These are phyloP conservation scores for Heritiera fomes DNA, from an alignment of 345 rosid genomes.

Conservation along the genomic window DNA sequence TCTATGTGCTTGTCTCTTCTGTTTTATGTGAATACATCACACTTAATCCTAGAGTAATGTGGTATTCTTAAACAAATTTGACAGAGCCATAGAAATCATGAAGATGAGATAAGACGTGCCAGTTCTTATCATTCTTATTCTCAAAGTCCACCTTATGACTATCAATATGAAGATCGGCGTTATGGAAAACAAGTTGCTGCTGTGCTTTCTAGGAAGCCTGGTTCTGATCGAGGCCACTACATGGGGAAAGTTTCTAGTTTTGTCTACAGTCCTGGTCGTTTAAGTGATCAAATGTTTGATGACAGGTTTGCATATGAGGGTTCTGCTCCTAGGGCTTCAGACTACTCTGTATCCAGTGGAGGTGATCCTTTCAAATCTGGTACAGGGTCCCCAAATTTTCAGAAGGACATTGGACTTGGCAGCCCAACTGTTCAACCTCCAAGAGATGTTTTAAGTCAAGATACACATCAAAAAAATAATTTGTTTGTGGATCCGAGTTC, in stretches of 20 bases:
- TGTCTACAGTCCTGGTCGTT: conserved; percentile 72
- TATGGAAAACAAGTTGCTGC: conserved; percentile 70
- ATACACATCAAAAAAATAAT: conserved; percentile 33
- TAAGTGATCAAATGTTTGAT: conserved; percentile 59
- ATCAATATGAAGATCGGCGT: conserved; percentile 88
- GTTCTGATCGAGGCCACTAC: conserved; percentile 76
- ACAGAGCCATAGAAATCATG: conserved; percentile 63
- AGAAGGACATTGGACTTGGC: conserved; percentile 53
- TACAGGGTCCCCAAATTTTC: conserved; percentile 69
- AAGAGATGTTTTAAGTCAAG: conserved; percentile 42
- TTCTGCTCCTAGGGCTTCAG: conserved; percentile 78
- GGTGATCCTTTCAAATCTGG: conserved; percentile 71
- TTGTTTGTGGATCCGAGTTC: conserved; percentile 45
- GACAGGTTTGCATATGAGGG: conserved; percentile 88
- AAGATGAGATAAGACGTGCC: conserved; percentile 76
- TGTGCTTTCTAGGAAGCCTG: conserved; percentile 76
- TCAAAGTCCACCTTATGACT: conserved; percentile 97
- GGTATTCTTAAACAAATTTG: conserved; percentile 35
- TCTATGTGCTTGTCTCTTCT: conserved; percentile 13
- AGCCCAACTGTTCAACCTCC: conserved; percentile 63
- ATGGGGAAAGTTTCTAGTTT: conserved; percentile 69
- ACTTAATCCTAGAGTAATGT: conserved; percentile 22
- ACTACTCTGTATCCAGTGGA: conserved; percentile 78
- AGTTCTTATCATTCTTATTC: conserved; percentile 97
- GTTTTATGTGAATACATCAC: conserved; percentile 20